Percentiles rank a stretch among this genome's conserved stretches.
phyloP scores from a whole-genome alignment of 1,284 basidiomycete genomes.

The Omphalotus olearius region DNA sequence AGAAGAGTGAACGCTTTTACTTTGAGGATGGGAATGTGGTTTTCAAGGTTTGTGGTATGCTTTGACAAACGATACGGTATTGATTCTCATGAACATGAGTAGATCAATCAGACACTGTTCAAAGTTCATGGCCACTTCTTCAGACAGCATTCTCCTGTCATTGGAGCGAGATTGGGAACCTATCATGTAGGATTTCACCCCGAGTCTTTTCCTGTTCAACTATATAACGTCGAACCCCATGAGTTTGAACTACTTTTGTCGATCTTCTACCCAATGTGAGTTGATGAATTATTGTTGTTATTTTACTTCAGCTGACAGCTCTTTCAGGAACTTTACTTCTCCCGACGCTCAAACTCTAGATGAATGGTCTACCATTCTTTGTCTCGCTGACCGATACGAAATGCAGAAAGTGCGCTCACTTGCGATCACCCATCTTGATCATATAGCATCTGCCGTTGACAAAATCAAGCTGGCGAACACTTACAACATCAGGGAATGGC shows the following conservation, averaged over 20 bases:
- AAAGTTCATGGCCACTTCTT: constrained; percentile 28
- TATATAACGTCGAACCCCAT: constrained; percentile 15
- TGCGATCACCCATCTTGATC: constrained; percentile 27
- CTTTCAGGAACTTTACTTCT: constrained; percentile 23
- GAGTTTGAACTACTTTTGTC: constrained; percentile 30
- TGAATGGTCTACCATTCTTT: constrained; percentile 35
- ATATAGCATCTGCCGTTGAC: constrained; percentile 27
- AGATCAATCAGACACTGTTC: constrained; percentile 25
- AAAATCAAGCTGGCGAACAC: constrained; percentile 29
- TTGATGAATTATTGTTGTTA: constrained; percentile 2
- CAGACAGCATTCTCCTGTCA: constrained; percentile 27
- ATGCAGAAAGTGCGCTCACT: constrained; percentile 29
- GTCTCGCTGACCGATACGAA: constrained; percentile 28
- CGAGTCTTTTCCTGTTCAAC: constrained; percentile 15
- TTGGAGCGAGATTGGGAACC: constrained; percentile 20
- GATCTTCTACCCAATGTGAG: constrained; percentile 27
- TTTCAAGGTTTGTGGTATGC: background rate
- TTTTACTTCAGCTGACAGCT: background rate
- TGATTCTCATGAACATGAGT: background rate
- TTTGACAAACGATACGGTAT: background rate
- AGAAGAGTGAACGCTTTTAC: background rate
- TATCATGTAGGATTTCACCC: constrained; percentile 3
- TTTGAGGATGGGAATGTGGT: constrained; percentile 5
- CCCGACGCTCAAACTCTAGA: constrained; percentile 26
- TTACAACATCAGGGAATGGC: constrained; percentile 28